Percentiles rank a stretch among this genome's conserved stretches.
Evolutionary conservation across 1,284 basidiomycete genomes (phyloP).

Genomic region (Ustilago bromivora): DNA sequence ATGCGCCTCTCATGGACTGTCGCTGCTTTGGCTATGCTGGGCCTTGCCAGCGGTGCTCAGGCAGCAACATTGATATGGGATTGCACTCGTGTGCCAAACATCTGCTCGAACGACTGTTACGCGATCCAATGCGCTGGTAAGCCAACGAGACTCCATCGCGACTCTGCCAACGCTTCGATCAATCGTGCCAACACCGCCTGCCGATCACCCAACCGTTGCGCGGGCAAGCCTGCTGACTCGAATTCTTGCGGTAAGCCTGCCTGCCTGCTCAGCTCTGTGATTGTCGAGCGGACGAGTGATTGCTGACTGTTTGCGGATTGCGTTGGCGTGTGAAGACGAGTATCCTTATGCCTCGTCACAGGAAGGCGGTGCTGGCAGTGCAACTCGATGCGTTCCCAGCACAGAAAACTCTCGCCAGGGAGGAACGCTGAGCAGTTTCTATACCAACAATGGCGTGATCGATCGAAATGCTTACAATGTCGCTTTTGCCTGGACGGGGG

Average conservation of each 20-base stretch:
- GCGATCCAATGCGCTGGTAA: constrained; percentile 54
- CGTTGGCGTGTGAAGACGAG: constrained; percentile 38
- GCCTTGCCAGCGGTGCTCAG: not conserved
- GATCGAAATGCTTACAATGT: constrained; percentile 55
- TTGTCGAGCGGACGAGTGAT: not conserved
- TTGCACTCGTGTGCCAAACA: constrained; percentile 58
- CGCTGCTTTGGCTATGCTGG: constrained; percentile 9
- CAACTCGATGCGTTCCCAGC: constrained; percentile 52
- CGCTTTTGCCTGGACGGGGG: constrained; percentile 35
- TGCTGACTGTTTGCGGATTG: not conserved
- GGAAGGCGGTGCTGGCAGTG: constrained; percentile 52
- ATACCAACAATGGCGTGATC: constrained; percentile 35
- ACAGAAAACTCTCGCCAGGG: constrained; percentile 56
- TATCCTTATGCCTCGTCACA: constrained; percentile 54
- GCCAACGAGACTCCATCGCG: constrained; percentile 54
- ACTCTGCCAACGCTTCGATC: constrained; percentile 40
- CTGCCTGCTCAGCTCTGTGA: not conserved
- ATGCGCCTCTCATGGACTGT: not conserved
- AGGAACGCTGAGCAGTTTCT: constrained; percentile 48
- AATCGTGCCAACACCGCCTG: constrained; percentile 53
- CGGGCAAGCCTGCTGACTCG: constrained; percentile 29
- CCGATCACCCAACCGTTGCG: constrained; percentile 54
- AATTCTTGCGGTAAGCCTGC: constrained; percentile 50
- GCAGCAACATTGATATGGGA: constrained; percentile 54
- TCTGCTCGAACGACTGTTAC: constrained; percentile 58